These are phyloP conservation scores for Dictyostelium intermedium DNA, from an alignment of 78 protist genomes.

Conservation along the genomic window DNA sequence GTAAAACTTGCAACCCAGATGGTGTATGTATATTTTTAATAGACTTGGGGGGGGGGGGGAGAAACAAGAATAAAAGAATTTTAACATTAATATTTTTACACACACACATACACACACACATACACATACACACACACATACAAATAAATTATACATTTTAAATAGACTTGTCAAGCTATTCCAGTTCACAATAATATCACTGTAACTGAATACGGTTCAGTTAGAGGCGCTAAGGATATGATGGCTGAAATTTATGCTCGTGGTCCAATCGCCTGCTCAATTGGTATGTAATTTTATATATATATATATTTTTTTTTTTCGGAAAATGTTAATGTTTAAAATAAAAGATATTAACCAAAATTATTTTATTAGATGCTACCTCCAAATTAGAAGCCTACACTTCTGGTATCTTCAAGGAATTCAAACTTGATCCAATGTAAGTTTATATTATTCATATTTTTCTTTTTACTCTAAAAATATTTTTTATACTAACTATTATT, in stretches of 20 bases:
- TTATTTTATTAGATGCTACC: neutral
- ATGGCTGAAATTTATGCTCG: constrained; percentile 81
- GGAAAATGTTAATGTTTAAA: too few species aligned
- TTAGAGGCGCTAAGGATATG: constrained; percentile 76
- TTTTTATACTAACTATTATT: neutral
- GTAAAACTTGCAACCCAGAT: constrained; percentile 20
- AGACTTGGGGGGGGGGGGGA: too few species aligned
- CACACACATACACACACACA: too few species aligned
- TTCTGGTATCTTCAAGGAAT: constrained; percentile 67
- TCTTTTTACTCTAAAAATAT: neutral
- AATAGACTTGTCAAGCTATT: neutral
- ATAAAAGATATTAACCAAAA: too few species aligned
- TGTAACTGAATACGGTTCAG: constrained; percentile 48
- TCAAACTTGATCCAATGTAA: constrained; percentile 11
- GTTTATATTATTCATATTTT: neutral
- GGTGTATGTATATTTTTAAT: constrained; percentile 11
- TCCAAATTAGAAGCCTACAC: constrained; percentile 55
- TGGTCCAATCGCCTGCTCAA: constrained; percentile 89
- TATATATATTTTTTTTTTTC: too few species aligned
- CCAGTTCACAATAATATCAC: constrained; percentile 16
- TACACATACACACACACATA: too few species aligned
- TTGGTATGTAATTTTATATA: constrained; percentile 49
- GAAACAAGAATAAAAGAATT: neutral
- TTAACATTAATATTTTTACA: neutral
- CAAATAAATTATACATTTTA: neutral